Evolutionary conservation across 2,329 filamentous ascomycete species (phyloP).

Genomic region (Trichophyton equinum): DNA sequence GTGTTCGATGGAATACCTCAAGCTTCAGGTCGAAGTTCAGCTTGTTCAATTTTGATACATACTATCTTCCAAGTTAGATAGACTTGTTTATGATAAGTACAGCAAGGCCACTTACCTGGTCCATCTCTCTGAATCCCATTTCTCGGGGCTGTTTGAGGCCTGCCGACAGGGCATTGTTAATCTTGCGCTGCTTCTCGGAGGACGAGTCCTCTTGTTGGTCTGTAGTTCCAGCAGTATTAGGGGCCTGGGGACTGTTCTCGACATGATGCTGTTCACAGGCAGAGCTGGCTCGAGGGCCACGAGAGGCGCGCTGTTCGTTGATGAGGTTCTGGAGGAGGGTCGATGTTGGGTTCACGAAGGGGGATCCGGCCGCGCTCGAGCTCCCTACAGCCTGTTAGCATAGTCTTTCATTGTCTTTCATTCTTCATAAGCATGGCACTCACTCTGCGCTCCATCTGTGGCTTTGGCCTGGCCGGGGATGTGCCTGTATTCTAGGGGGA

Average conservation of each 20-base stretch:
- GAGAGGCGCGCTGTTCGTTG: slow-evolving; percentile 31
- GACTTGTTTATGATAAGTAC: neutral
- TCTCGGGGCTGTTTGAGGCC: slow-evolving; percentile 26
- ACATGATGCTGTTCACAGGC: slow-evolving; percentile 17
- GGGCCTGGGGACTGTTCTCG: slow-evolving; percentile 15
- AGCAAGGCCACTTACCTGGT: slow-evolving; percentile 22
- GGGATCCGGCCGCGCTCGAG: slow-evolving; percentile 19
- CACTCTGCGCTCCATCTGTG: neutral
- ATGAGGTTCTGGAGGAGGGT: slow-evolving; percentile 29
- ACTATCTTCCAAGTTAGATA: slow-evolving; percentile 18
- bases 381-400: slow-evolving; percentile 16
- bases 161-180: slow-evolving; percentile 20
- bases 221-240: slow-evolving; percentile 13
- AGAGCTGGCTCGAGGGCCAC: slow-evolving; percentile 18
- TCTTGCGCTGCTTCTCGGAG: slow-evolving; percentile 26
- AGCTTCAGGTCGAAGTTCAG: slow-evolving; percentile 34
- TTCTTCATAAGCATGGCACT: neutral
- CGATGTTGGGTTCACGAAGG: slow-evolving; percentile 30
- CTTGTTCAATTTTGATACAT: slow-evolving; percentile 34
- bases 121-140: slow-evolving; percentile 33
- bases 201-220: slow-evolving; percentile 21
- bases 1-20: slow-evolving; percentile 29
- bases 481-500: neutral
- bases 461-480: neutral
- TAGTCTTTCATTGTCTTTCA: neutral